These are phyloP conservation scores for Arxiozyma heterogenica DNA, from an alignment of 1,139 yeast genomes.

Conservation along the genomic window DNA sequence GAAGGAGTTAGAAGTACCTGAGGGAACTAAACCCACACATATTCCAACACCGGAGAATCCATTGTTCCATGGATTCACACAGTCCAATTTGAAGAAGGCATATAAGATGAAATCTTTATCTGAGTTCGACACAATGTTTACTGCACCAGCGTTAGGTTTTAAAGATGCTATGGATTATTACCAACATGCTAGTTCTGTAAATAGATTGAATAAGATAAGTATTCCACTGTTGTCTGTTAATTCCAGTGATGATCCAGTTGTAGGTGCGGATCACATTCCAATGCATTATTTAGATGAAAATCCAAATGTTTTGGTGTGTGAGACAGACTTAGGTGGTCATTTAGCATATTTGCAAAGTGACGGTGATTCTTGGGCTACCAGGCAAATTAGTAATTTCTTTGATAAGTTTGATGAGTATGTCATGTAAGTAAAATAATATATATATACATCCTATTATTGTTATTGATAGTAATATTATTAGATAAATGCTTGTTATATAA, in stretches of 20 bases:
- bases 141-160: slow-evolving; percentile 70
- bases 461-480: too few species aligned
- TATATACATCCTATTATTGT: too few species aligned
- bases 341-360: slow-evolving; percentile 51
- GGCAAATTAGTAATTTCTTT: slow-evolving; percentile 55
- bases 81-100: slow-evolving; percentile 33
- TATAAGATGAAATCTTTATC: slow-evolving; percentile 31
- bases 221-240: slow-evolving; percentile 64
- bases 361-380: slow-evolving; percentile 67
- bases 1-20: slow-evolving; percentile 38
- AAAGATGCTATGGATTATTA: slow-evolving; percentile 66
- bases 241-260: slow-evolving; percentile 79
- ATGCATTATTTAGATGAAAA: slow-evolving; percentile 48
- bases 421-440: slow-evolving; percentile 9
- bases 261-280: slow-evolving; percentile 59
- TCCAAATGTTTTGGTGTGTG: slow-evolving; percentile 58
- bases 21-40: slow-evolving; percentile 24
- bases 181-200: slow-evolving; percentile 55
- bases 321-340: slow-evolving; percentile 83
- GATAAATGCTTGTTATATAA: neutral
- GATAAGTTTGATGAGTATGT: slow-evolving; percentile 40
- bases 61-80: slow-evolving; percentile 26
- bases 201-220: slow-evolving; percentile 44
- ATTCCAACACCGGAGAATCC: slow-evolving; percentile 31
- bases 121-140: slow-evolving; percentile 64